Evolutionary conservation across 306 rosid species (phyloP), one percentile per base, ranked within the genome.

Genomic region (Prunus kanzakura): DNA sequence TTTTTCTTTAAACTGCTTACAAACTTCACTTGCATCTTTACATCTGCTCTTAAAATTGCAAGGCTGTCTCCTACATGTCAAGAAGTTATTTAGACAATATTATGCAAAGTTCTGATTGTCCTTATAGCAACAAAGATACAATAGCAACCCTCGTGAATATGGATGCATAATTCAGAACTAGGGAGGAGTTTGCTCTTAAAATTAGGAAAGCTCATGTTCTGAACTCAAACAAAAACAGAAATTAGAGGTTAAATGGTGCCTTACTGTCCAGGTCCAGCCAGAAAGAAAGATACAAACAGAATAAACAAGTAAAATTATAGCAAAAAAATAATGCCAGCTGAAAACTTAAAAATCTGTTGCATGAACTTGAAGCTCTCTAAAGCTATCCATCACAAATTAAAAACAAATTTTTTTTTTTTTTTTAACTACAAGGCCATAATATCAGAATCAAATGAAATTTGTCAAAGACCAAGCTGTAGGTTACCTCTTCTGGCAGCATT

Each of bases 401-500:
- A 45, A 7, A 23, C 11, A 35, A 43, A 1, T 19, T 66, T 41
- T n/a, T 2, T 19, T 41, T 38, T 22, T 27, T 27, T 66, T 2
- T 4, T 30, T 23, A 62, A 66, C 25, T 1, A 22, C 54, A 11
- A 35, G 2, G 18, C 29, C 14, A n/a, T 47, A 41, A 41, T 20
- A 16, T 56, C 3, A 19, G 19, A 35, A 76, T 69, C 29, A 66
- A 83, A 43, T 20, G 20, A 16, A 67, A 65, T 1, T 22, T n/a
- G 3, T 0, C 70, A 11, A 57, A 65, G 62, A 75, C n/a, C 67
- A 83, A 73, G 72, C 38, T 38, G 52, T 47, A 58, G 23, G 50
- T 73, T 84, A 91, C 97, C 98, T 88, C 90, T 89, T 76, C 78
- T 90, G 78, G 88, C 72, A 22, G 85, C 78, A 88, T 81, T 89